A percentile compares a stretch with the other conserved stretches of the same genome.
phyloP scores from a whole-genome alignment of 1,284 basidiomycete genomes.

The Ustilago esculenta region DNA sequence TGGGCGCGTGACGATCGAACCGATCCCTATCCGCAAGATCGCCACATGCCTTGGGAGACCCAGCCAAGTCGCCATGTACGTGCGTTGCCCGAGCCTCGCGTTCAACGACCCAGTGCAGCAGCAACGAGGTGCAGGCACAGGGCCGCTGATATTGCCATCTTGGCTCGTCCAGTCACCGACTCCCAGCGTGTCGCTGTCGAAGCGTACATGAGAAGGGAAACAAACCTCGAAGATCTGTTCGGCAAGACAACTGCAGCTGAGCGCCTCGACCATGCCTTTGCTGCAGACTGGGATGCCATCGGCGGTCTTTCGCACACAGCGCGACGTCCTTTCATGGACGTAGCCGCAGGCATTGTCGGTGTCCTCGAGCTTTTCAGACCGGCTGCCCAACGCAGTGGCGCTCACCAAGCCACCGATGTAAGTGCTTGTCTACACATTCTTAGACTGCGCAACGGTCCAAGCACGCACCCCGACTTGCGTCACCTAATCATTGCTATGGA shows the following conservation, averaged over 20 bases:
- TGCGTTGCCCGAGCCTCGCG: constrained; percentile 20
- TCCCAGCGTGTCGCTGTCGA: constrained; percentile 24
- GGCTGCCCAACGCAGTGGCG: background rate
- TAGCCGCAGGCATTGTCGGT: constrained; percentile 32
- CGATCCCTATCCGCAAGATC: constrained; percentile 17
- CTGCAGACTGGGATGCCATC: constrained; percentile 38
- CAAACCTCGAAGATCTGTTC: constrained; percentile 24
- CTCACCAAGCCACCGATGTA: background rate
- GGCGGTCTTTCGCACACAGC: constrained; percentile 24
- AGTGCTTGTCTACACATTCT: constrained; percentile 29
- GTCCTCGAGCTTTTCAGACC: constrained; percentile 18
- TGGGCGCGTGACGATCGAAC: constrained; percentile 15
- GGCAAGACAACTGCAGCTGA: constrained; percentile 18
- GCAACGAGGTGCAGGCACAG: constrained; percentile 23
- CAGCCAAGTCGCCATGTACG: constrained; percentile 8
- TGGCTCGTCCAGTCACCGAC: constrained; percentile 29
- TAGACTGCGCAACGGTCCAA: constrained; percentile 10
- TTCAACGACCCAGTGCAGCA: constrained; percentile 1
- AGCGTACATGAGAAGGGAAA: constrained; percentile 8
- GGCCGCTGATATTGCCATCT: constrained; percentile 24
- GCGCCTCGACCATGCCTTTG: constrained; percentile 32
- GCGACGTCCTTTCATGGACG: constrained; percentile 40
- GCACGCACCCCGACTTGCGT: constrained; percentile 15
- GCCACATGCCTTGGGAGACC: constrained; percentile 7
- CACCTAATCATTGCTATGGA: constrained; percentile 32